Evolutionary conservation across 768 basidiomycete genomes (phyloP), one percentile per base, ranked within the genome.

Genomic region (Termitomyces sp.): DNA sequence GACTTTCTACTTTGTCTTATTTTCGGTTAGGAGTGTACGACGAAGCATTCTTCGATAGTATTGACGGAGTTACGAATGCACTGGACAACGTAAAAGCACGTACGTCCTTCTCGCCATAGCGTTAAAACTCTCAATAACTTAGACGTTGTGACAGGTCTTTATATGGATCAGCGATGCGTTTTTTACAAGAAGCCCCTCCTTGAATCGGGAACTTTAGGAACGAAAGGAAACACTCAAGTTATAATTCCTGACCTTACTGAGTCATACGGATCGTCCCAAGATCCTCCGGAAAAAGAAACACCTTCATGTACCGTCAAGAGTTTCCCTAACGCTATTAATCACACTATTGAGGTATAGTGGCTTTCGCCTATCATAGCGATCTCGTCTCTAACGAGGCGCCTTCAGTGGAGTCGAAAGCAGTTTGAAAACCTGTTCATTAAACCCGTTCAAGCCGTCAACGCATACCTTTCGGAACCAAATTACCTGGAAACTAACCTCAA

Each of bases 141-240:
- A n/a, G 18, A 54, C 47, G 45, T 36, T 8, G 20, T 44, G n/a
- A 15, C 60, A 95, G 93, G 94, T 66, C 80, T 91, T 57, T 98
- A 99, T 76, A 98, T 99, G 96, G 97, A 99, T 69, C 89, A 94
- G 67, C 89, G 97, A 57, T 98, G 97, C 68, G 90, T 99, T 41
- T 92, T 98, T 78, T 98, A 92, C 75, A 82, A 88, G 70, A 99
- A 98, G 70, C 93, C 97, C 34, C 78, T 99, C 20, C 82, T 99
- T 45, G 97, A 99, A 67, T 98, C 97, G 15, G 97, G 97, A 9
- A 99, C 97, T 18, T 84, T 99, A 60, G 97, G 97, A 55, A 99
- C 97, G 39, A 98, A 98, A 76, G 97, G 94, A 62, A 99, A 98
- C 72, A 87, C 89, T 5, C 97, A 99, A 75, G 94, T 98, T 63